Base-by-base conservation (phyloP, 306 rosid species). In the Luffa aegyptiaca region DNA sequence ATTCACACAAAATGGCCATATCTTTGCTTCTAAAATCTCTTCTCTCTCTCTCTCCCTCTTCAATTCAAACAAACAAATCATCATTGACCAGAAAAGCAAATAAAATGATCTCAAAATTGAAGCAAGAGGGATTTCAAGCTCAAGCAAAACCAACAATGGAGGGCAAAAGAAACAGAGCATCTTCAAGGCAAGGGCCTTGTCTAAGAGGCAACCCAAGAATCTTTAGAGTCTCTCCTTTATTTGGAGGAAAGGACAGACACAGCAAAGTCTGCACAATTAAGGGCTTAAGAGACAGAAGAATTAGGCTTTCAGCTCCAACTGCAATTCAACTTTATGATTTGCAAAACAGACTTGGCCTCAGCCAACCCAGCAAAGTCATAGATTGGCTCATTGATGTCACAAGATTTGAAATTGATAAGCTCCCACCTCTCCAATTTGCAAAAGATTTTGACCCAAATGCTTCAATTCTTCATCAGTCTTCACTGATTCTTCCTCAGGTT, bases 161-260 rank as follows among this genome's bases (percentile, higher is more conserved):
- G 57, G 76, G 18, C 11, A 70, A 45, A 70, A 70, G 10, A 17
- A 45, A 70, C 17, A 45, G 12, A 8, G 76, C 26, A 37, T 7
- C 20, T n/a, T 82, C 94, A 74, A 88, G 93, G 85, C 93, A 89
- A 69, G 90, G 98, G 98, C 55, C 91, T 41, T 80, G 91, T 21
- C 83, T 86, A 41, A 86, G 91, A 52, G 75, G 75, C 75, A 93
- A 93, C 76, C 98, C 98, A 48, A 88, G 96, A 81, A 92, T 90
- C 11, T 93, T 93, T 1, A 75, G 96, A 26, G 97, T 92, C 4
- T 93, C 98, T 0, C 88, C 97, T 6, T 68, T 87, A 0, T 86
- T 92, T 48, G 97, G 98, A 31, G 93, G 97, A 26, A 93, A 93
- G 88, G 98, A 93, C 16, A 83, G 96, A 80, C 98, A 93, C 77